These are phyloP conservation scores for Viscum album DNA, from an alignment of 177 flowering plant species.

Conservation along the genomic window DNA sequence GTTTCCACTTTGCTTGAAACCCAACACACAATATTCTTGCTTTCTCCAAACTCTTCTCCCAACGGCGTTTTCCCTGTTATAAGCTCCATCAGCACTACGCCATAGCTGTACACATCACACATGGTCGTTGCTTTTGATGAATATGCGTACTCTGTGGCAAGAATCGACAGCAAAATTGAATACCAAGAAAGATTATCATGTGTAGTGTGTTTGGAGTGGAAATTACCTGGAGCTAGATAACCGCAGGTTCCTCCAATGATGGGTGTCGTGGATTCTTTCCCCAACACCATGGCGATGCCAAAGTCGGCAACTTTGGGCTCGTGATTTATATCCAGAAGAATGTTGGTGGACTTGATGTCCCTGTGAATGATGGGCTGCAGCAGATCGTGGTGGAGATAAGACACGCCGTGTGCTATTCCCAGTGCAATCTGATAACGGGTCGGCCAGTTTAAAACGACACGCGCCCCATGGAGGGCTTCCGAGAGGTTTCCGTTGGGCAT, in stretches of 20 bases:
- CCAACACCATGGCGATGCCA: conserved; percentile 83
- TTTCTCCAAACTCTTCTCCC: conserved; percentile 77
- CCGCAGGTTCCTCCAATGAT: conserved; percentile 86
- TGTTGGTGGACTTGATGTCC: conserved; percentile 85
- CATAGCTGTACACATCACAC: conserved; percentile 89
- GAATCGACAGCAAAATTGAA: no score
- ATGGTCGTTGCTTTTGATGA: conserved; percentile 76
- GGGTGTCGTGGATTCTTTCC: conserved; percentile 61
- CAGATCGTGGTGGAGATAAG: conserved; percentile 88
- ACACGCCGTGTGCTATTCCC: conserved; percentile 80
- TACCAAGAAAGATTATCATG: neutral
- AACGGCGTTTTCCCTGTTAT: conserved; percentile 82
- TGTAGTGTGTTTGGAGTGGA: neutral
- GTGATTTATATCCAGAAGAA: conserved; percentile 58
- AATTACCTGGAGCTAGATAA: conserved; percentile 88
- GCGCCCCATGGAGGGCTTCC: conserved; percentile 69
- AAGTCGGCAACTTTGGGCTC: conserved; percentile 92
- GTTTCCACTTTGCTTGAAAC: conserved; percentile 62
- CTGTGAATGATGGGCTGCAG: conserved; percentile 70
- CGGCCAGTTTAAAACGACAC: conserved; percentile 62
- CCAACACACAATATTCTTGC: conserved; percentile 65
- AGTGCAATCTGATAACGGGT: conserved; percentile 68
- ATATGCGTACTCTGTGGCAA: conserved; percentile 63
- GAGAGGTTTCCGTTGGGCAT: conserved; percentile 93
- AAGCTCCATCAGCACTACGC: conserved; percentile 83